Evolutionary conservation across 2,329 filamentous ascomycete species (phyloP).

Genomic region (Aspergillus sp.): DNA sequence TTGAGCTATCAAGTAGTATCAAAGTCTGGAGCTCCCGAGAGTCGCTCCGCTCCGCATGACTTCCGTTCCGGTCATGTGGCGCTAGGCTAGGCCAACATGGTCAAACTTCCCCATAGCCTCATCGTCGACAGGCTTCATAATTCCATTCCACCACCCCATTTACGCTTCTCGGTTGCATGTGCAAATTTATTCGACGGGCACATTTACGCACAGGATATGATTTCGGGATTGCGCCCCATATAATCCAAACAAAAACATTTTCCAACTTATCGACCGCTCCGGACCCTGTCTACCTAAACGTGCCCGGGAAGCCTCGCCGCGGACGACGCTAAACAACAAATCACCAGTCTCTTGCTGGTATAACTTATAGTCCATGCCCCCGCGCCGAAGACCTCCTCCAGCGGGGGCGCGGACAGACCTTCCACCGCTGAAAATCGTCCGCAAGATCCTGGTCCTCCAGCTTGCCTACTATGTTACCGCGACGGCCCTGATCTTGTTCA

Average conservation of each 20-base stretch:
- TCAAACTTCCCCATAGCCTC: not conserved
- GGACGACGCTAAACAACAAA: not conserved
- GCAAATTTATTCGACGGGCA: not conserved
- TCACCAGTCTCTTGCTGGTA: not conserved
- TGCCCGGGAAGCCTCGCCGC: not conserved
- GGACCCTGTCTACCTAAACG: not conserved
- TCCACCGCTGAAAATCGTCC: conserved; percentile 65
- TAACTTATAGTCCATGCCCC: conserved; percentile 35
- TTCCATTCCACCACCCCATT: not conserved
- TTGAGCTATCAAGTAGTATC: not conserved
- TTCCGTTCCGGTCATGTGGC: conserved; percentile 20
- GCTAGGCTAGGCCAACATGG: conserved; percentile 16
- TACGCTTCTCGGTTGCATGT: not conserved
- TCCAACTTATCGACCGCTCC: not conserved
- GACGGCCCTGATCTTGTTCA: conserved; percentile 65
- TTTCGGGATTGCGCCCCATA: not conserved
- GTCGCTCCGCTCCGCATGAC: conserved; percentile 16
- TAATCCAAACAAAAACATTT: not conserved
- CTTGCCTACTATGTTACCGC: conserved; percentile 64
- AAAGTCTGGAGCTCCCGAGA: conserved; percentile 3
- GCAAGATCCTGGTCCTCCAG: conserved; percentile 66
- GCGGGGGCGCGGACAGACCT: conserved; percentile 67
- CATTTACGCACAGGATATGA: not conserved
- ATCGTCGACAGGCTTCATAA: not conserved
- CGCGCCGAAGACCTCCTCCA: conserved; percentile 60